Percentiles rank a stretch among this genome's conserved stretches.
These are phyloP conservation scores for Vanrija pseudolonga DNA, from an alignment of 1,284 basidiomycete species.

Conservation along the genomic window DNA sequence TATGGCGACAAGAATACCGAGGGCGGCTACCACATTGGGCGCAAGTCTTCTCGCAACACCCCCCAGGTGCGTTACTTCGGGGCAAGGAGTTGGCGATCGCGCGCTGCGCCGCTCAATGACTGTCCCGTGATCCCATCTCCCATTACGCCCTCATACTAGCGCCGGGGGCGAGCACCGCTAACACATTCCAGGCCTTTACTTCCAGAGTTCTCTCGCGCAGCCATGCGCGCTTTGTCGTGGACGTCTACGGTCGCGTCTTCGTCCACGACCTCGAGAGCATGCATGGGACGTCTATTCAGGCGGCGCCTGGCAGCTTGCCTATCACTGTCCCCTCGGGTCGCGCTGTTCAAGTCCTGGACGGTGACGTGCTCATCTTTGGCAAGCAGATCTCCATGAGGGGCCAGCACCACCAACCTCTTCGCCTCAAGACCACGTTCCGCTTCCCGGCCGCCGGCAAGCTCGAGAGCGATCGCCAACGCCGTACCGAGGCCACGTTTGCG, in stretches of 20 bases:
- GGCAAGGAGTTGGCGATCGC: background rate
- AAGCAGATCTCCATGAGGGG: constrained; percentile 13
- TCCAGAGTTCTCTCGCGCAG: constrained; percentile 31
- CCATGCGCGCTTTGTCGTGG: constrained; percentile 28
- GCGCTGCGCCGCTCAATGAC: no score
- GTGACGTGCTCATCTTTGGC: constrained; percentile 28
- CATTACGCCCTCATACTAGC: no score
- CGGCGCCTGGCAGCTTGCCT: background rate
- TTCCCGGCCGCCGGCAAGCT: background rate
- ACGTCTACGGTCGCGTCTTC: constrained; percentile 21
- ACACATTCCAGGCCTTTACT: constrained; percentile 6
- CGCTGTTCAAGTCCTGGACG: constrained; percentile 21
- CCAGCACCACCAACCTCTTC: constrained; percentile 1
- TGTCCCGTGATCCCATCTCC: no score
- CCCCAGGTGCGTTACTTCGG: no score
- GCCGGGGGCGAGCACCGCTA: no score
- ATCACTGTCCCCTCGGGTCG: background rate
- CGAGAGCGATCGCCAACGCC: background rate
- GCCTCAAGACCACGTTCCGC: constrained; percentile 1
- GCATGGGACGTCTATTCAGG: constrained; percentile 28
- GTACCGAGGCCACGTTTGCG: background rate
- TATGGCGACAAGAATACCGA: no score
- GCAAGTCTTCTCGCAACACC: no score
- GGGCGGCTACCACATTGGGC: no score
- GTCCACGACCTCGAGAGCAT: constrained; percentile 29